phyloP scores from a whole-genome alignment of 1,139 yeast genomes.

The Saccharomycopsis crataegensis region DNA sequence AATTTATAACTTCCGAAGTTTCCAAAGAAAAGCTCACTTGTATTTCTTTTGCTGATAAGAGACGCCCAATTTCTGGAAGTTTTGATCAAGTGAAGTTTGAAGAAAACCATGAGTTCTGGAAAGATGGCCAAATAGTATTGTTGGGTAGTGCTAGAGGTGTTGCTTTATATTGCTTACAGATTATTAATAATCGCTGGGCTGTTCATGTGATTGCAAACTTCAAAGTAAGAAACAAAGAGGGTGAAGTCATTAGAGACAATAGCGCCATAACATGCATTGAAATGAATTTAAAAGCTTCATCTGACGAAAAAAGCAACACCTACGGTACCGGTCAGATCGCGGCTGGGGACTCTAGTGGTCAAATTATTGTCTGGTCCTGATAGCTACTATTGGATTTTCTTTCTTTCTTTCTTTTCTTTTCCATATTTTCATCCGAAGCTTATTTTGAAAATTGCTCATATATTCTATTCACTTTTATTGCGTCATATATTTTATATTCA shows the following conservation, averaged over 20 bases:
- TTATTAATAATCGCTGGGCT: conserved; percentile 20
- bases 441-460: too few relatives aligned
- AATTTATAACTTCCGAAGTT: conserved; percentile 27
- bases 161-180: conserved; percentile 26
- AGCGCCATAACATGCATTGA: conserved; percentile 25
- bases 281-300: conserved; percentile 26
- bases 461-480: too few relatives aligned
- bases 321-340: conserved; percentile 29
- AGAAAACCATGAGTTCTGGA: conserved; percentile 32
- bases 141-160: conserved; percentile 32
- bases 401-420: too few relatives aligned
- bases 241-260: conserved; percentile 20
- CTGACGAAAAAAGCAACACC: conserved; percentile 27
- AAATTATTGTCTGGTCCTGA: conserved; percentile 29
- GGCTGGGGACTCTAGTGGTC: conserved; percentile 31
- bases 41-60: conserved; percentile 21
- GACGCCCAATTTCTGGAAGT: conserved; percentile 25
- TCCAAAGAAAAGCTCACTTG: conserved; percentile 4
- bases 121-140: conserved; percentile 29
- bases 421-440: too few relatives aligned
- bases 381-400: too few relatives aligned
- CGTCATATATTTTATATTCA: too few relatives aligned
- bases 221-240: conserved; percentile 21
- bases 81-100: conserved; percentile 24
- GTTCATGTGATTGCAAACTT: conserved; percentile 24